A percentile compares a stretch with the other conserved stretches of the same genome.
Conservation (phyloP, 2,329 filamentous ascomycete genomes). For the Microcyclospora tardicrescens region DNA sequence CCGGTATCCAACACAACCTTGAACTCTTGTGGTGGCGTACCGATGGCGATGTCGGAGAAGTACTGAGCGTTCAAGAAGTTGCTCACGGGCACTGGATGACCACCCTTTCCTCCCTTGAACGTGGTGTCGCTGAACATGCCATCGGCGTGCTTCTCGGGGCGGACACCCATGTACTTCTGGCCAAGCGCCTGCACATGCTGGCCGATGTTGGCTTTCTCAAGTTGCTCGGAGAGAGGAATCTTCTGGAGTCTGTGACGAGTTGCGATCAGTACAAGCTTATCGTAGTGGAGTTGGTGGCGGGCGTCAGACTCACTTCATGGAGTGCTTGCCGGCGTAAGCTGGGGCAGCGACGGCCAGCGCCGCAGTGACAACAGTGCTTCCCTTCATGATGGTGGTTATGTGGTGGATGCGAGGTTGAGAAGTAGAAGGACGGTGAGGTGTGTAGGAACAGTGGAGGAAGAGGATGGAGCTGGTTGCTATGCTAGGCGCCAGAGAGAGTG, state of each 20-base stretch:
- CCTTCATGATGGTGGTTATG: conserved; percentile 55
- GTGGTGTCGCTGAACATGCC: conserved; percentile 68
- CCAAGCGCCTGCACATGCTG: conserved; percentile 69
- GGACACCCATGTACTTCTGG: conserved; percentile 91
- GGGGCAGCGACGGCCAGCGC: conserved; percentile 52
- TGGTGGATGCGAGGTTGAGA: conserved; percentile 1
- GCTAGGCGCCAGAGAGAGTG: no score
- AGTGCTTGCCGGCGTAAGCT: conserved; percentile 57
- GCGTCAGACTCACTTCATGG: conserved; percentile 65
- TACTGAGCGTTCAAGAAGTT: conserved; percentile 99
- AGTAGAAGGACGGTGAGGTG: background rate
- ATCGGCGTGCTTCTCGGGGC: conserved; percentile 55
- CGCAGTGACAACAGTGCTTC: conserved; percentile 61
- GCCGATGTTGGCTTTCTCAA: conserved; percentile 69
- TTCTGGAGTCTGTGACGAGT: conserved; percentile 45
- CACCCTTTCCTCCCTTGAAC: conserved; percentile 44
- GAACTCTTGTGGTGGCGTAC: conserved; percentile 84
- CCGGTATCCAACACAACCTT: conserved; percentile 98
- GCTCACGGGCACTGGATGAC: conserved; percentile 74
- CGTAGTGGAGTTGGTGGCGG: background rate
- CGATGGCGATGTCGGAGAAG: conserved; percentile 92
- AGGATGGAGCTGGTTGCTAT: conserved; percentile 1
- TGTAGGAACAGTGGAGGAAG: background rate
- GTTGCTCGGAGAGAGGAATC: conserved; percentile 79
- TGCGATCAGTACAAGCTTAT: background rate